These are phyloP conservation scores for Fraxinus paxiana DNA, from an alignment of 305 asterid genomes.

Conservation along the genomic window DNA sequence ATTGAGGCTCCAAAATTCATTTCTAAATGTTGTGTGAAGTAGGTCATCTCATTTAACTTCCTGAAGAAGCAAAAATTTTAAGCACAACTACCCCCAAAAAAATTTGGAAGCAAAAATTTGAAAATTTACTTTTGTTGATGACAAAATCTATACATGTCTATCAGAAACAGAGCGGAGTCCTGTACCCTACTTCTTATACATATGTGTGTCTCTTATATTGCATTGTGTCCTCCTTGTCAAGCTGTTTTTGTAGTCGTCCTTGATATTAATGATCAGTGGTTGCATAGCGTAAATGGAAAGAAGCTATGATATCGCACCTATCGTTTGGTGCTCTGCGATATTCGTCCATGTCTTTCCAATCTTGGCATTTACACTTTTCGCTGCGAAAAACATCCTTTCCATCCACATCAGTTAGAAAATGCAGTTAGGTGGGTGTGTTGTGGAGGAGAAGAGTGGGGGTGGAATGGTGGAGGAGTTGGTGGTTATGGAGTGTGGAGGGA, in stretches of 20 bases:
- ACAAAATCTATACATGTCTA: not conserved
- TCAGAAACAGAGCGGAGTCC: not conserved
- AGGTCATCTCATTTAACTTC: not conserved
- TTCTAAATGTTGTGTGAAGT: not conserved
- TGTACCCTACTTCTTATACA: not conserved
- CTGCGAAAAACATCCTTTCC: not conserved
- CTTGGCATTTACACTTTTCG: not conserved
- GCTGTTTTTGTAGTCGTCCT: not conserved
- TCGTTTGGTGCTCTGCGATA: not conserved
- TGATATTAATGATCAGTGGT: not conserved
- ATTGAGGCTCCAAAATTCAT: not conserved
- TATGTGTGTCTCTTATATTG: not conserved
- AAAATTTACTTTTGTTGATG: not conserved
- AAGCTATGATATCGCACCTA: not conserved
- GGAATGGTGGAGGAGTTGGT: not conserved
- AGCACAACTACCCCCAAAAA: not conserved
- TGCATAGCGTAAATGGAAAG: not conserved
- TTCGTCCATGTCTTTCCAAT: not conserved
- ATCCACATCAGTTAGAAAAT: not conserved
- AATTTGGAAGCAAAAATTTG: not conserved
- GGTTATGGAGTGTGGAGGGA: not conserved
- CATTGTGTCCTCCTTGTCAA: not conserved
- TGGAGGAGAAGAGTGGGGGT: not conserved
- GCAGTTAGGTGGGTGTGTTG: not conserved
- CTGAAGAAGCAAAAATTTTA: not conserved